Evolutionary conservation across 2,329 filamentous ascomycete species (phyloP), one percentile per base, ranked within the genome.

Genomic region (Magnaporthiopsis incrustans): DNA sequence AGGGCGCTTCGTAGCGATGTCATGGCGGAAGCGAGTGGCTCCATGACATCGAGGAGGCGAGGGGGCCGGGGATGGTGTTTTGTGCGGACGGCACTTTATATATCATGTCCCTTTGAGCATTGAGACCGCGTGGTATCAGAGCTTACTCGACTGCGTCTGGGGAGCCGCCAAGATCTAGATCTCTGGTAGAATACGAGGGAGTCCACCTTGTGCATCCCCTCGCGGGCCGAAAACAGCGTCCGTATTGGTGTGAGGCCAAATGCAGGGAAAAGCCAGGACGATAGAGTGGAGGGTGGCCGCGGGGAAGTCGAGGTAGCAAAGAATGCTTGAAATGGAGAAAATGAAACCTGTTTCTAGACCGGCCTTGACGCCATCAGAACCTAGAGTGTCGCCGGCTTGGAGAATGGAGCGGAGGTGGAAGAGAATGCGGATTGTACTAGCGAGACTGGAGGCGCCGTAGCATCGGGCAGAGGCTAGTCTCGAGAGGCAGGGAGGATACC

Each of bases 11-110:
- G 82, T 69, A 88, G 75, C 62, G 78, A 79, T 72, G 80, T 77
- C 84, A 87, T 88, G 73, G 80, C 78, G 78, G 77, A 77, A 79
- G 78, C 76, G 79, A 85, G 75, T 70, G 79, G 75, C 76, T 77
- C 79, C 80, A 81, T 78, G 74, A 75, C 74, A 78, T 62, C 15
- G 30, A 25, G n/a, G 18, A 53, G 33, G 38, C 26, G 44, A 53
- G 44, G 44, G 44, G 6, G 8, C 5, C 10, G 44, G 8, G 44
- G 44, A 10, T 11, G 18, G 22, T n/a, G 44, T 8, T 53, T 53
- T 22, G 44, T 2, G 44, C 44, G 44, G 10, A 22, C 22, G 44
- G 44, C 44, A 53, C 44, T 38, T 18, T 27, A 60, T 60, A 60
- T 60, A 33, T 60, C 58, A 60, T 60, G 32, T 60, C 58, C 58